phyloP scores from a whole-genome alignment of 1,284 basidiomycete genomes.

The Pholiota adiposa region DNA sequence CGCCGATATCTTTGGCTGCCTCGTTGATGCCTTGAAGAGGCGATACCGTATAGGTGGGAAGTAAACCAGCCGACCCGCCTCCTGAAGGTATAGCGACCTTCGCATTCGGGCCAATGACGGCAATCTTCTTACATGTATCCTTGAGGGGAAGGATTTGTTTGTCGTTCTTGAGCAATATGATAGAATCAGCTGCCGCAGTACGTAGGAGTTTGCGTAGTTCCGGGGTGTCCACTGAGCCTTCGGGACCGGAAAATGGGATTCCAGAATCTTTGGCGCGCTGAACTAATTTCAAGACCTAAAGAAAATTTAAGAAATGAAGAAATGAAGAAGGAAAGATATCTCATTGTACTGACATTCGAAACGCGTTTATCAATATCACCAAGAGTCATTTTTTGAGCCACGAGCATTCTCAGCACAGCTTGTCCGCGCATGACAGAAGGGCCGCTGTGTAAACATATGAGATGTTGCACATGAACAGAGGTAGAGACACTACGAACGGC shows the following conservation, averaged over 20 bases:
- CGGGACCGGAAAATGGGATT: conserved; percentile 47
- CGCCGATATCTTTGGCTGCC: conserved; percentile 43
- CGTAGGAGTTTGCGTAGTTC: conserved; percentile 45
- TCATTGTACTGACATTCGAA: conserved; percentile 30
- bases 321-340: neutral
- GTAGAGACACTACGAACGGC: conserved; percentile 39
- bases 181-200: conserved; percentile 45
- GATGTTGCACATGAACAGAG: neutral
- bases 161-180: conserved; percentile 56
- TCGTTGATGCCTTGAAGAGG: conserved; percentile 52
- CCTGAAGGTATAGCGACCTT: conserved; percentile 54
- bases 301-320: conserved; percentile 15
- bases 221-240: conserved; percentile 46
- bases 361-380: conserved; percentile 42
- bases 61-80: conserved; percentile 55
- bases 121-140: conserved; percentile 42
- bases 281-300: conserved; percentile 42
- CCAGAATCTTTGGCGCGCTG: conserved; percentile 44
- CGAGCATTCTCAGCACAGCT: conserved; percentile 44
- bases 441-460: conserved; percentile 32
- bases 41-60: conserved; percentile 50
- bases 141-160: conserved; percentile 45
- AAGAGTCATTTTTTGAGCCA: conserved; percentile 44
- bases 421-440: conserved; percentile 50
- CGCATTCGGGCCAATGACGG: conserved; percentile 64